phyloP scores from a whole-genome alignment of 139 green algal species.

The Nannochloris sp. region DNA sequence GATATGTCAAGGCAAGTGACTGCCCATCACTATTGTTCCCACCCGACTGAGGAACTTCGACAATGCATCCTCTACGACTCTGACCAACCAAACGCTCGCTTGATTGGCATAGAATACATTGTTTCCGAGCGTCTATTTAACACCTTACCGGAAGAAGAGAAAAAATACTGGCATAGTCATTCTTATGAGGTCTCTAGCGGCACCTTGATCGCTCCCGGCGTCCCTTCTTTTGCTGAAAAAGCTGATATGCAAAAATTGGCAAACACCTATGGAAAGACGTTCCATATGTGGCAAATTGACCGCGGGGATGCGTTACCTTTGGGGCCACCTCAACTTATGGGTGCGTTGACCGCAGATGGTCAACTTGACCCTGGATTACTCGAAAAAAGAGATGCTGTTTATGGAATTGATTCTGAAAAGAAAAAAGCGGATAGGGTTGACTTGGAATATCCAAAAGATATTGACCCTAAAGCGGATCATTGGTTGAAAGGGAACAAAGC shows the following conservation, averaged over 20 bases:
- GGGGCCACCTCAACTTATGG: slow-evolving; percentile 60
- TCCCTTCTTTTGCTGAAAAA: slow-evolving; percentile 36
- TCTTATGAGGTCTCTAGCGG: slow-evolving; percentile 57
- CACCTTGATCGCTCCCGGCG: slow-evolving; percentile 29
- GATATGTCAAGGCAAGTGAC: slow-evolving; percentile 42
- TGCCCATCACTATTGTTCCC: slow-evolving; percentile 64
- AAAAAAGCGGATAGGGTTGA: background rate
- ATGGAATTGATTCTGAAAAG: slow-evolving; percentile 15
- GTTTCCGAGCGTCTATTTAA: slow-evolving; percentile 51
- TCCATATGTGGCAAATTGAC: slow-evolving; percentile 69
- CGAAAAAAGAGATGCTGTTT: slow-evolving; percentile 24
- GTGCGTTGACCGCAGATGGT: slow-evolving; percentile 50
- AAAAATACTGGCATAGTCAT: slow-evolving; percentile 71
- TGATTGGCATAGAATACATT: slow-evolving; percentile 76
- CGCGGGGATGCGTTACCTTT: slow-evolving; percentile 52
- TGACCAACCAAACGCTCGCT: slow-evolving; percentile 37
- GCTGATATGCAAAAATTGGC: slow-evolving; percentile 36
- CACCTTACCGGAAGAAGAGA: slow-evolving; percentile 62
- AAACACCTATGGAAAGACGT: slow-evolving; percentile 57
- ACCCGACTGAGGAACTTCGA: slow-evolving; percentile 54
- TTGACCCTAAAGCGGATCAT: slow-evolving; percentile 32
- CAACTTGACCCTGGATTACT: slow-evolving; percentile 31
- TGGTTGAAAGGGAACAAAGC: slow-evolving; percentile 29
- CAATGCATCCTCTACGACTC: slow-evolving; percentile 61
- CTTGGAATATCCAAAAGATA: slow-evolving; percentile 5